Evolutionary conservation across 2,329 filamentous ascomycete species (phyloP), one percentile per base, ranked within the genome.

Genomic region (Pseudonectria buxi): DNA sequence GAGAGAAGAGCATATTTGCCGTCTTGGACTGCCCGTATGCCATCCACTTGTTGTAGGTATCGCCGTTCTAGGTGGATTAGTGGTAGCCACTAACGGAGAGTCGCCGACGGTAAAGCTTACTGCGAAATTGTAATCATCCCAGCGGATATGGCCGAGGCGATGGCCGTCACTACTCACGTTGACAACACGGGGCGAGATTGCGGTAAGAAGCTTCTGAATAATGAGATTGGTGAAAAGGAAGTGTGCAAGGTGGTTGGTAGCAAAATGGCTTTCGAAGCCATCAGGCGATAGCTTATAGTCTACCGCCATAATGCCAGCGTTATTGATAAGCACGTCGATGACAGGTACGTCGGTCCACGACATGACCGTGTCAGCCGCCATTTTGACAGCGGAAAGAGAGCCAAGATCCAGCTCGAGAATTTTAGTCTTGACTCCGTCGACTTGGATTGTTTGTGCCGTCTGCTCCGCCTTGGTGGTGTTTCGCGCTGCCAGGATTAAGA

Each of bases 11-110:
- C n/a, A 74, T 62, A 42, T 69, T 73, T n/a, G 72, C 69, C 2
- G 63, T 61, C 46, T 76, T 77, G 29, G 58, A 55, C 43, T 71
- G 64, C 0, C 59, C 64, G 43, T 76, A 76, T 0, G 65, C 58
- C 2, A 41, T 35, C 38, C 51, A 58, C 24, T 26, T 26, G n/a
- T 22, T 28, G 7, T 36, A 37, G 3, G 41, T 41, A 3, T 50
- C 33, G 18, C 47, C 45, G n/a, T 47, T 47, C 35, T 44, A 38
- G 26, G 41, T 40, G 12, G 32, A 30, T 4, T 28, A 32, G 14
- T 31, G 26, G 16, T 37, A 30, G 12, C 14, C 14, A 9, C 25
- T 6, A 12, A 15, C 10, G 12, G 10, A 10, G 18, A n/a, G n/a
- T n/a, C n/a, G n/a, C n/a, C n/a, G n/a, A n/a, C n/a, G n/a, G n/a